Evolutionary conservation across 345 rosid genomes (phyloP), one percentile per base, ranked within the genome.

Genomic region (Litchi chinensis): DNA sequence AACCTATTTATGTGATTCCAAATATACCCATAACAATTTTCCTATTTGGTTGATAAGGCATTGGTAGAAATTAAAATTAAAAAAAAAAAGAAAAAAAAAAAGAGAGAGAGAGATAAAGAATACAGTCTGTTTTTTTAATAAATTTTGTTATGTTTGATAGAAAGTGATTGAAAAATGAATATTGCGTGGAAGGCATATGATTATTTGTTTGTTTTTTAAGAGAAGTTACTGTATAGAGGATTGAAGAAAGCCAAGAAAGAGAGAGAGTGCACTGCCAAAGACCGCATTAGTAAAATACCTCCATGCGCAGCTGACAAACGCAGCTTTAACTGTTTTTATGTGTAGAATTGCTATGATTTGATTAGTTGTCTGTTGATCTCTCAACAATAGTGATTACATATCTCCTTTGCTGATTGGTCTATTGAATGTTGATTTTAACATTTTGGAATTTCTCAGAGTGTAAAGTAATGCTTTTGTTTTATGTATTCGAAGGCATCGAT

Each of bases 291-390:
- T 77, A 92, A 93, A 83, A 94, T 96, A 98, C 97, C 96, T 65
- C 99, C 97, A 65, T 91, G 97, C 15, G 93, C 99, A 0, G 98
- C 97, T 59, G 99, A 98, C 15, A 95, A 95, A 89, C 95, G 98
- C 81, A 96, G 98, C 79, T 96, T 98, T 32, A 50, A 67, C 24
- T 32, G 44, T 41, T 26, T 32, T 32, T 62, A 24, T 59, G 16
- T 62, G 57, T 24, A 15, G 65, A 63, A 15, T 63, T 74, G 41
- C 18, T 72, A 16, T 56, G 19, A 52, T 32, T 54, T 71, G 16
- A 71, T 54, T 32, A 4, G 7, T 28, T 37, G 46, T 32, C 37
- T 32, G 37, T 32, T 32, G 37, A 32, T 32, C 37, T 32, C 37
- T 32, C 37, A 32, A 32, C 37, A 32, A 2, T 3, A 32, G 37